phyloP scores from a whole-genome alignment of 1,139 yeast species.

The Meyerozyma elateridarum region DNA sequence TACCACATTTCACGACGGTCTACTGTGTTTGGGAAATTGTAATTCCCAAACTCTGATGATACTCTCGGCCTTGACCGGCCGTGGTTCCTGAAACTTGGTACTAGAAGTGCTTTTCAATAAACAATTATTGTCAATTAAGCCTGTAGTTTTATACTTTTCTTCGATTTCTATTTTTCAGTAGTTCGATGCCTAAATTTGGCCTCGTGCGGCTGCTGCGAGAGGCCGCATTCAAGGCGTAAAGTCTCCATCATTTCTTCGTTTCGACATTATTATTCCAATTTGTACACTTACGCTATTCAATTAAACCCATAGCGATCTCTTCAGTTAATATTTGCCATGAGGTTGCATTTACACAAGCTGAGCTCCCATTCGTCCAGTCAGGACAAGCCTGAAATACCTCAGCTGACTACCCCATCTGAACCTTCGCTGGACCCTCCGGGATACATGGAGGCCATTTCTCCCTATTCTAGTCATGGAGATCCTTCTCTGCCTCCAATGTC shows the following conservation, averaged over 20 bases:
- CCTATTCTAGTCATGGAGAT: background rate
- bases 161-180: too few relatives aligned
- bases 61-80: constrained; percentile 98
- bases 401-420: constrained; percentile 6
- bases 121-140: too few relatives aligned
- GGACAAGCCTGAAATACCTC: too few relatives aligned
- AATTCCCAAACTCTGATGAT: constrained; percentile 85
- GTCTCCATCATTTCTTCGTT: too few relatives aligned
- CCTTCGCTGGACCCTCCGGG: constrained; percentile 12
- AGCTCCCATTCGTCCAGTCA: constrained; percentile 8
- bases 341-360: background rate
- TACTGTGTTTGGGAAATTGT: constrained; percentile 84
- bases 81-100: constrained; percentile 61
- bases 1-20: constrained; percentile 99
- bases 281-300: too few relatives aligned
- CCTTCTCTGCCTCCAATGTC: constrained; percentile 6
- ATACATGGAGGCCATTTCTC: constrained; percentile 4
- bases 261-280: too few relatives aligned
- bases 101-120: constrained; percentile 4
- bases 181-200: too few relatives aligned
- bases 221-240: too few relatives aligned
- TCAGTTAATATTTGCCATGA: background rate
- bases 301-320: too few relatives aligned
- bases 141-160: too few relatives aligned
- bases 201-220: too few relatives aligned